Evolutionary conservation across 75 land plant species (phyloP), one percentile per base, ranked within the genome.

Genomic region (Selaginella moellendorffii): DNA sequence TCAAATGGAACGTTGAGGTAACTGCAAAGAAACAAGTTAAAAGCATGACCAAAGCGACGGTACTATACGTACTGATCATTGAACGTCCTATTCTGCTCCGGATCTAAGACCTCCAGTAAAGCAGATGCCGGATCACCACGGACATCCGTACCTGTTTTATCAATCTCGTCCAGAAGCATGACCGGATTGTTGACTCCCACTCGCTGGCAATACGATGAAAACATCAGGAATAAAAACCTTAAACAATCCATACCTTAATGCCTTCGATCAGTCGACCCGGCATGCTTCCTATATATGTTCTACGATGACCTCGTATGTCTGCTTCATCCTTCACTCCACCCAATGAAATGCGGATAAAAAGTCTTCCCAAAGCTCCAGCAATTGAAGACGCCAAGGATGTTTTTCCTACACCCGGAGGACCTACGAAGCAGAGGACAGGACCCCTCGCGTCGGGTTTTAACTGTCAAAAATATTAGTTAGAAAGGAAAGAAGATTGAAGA

Each of bases 291-390:
- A 93, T 82, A 64, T 93, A 93, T 30, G 99, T 93, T 70, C 99
- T 69, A 52, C 96, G 76, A 62, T 93, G 99, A 12, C 99, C 99
- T 75, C 99, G 82, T 31, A 93, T 89, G 74, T 93, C 96, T 68
- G 99, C 99, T 72, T 93, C 99, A 79, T 93, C 99, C 66, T 89
- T 93, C 2, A 93, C 99, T 63, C 99, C 99, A 42, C 99, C 99
- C 29, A 93, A 82, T 5, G 99, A 93, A 65, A 89, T 83, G 17
- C 99, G 78, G 1, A 93, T 63, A 68, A 89, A 89, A 68, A 82
- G 93, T 67, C 90, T 77, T 53, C 79, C 84, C 66, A 93, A 62
- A 46, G 99, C 90, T 67, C 83, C 78, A 63, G 99, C 96, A 79
- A 93, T 89, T 10, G 99, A 93, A 68, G 99, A 89, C 68, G 96